A percentile compares a stretch with the other conserved stretches of the same genome.
These are phyloP conservation scores for Metarhizium sp. DNA, from an alignment of 2,329 filamentous ascomycete genomes.

Conservation along the genomic window DNA sequence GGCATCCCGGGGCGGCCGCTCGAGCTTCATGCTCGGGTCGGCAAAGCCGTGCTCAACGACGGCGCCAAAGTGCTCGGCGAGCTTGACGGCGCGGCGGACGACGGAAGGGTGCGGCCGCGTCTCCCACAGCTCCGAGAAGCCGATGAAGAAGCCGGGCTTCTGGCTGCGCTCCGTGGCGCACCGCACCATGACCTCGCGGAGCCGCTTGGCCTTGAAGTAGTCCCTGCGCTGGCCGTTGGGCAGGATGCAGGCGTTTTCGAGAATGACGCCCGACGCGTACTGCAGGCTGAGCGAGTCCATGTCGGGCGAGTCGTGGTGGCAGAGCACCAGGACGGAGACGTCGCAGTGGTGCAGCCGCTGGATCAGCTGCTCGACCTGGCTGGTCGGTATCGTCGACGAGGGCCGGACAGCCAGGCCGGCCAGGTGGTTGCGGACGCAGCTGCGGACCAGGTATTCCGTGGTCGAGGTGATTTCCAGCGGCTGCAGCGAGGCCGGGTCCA, in stretches of 20 bases:
- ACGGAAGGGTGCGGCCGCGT: slow-evolving; percentile 21
- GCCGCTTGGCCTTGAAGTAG: slow-evolving; percentile 29
- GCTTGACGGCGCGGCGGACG: slow-evolving; percentile 24
- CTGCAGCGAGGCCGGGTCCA: not conserved
- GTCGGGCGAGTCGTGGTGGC: slow-evolving; percentile 11
- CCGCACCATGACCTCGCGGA: slow-evolving; percentile 21
- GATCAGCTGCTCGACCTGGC: slow-evolving; percentile 4
- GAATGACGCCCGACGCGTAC: slow-evolving; percentile 26
- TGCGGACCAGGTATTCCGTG: not conserved
- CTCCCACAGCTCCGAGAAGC: slow-evolving; percentile 26
- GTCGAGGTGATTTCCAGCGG: not conserved
- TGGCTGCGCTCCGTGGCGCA: slow-evolving; percentile 20
- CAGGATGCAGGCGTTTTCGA: slow-evolving; percentile 32
- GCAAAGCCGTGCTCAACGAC: slow-evolving; percentile 20
- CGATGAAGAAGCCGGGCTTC: slow-evolving; percentile 26
- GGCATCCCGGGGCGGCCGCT: slow-evolving; percentile 4
- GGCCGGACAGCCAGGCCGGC: slow-evolving; percentile 1
- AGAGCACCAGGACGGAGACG: slow-evolving; percentile 12
- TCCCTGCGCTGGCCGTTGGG: slow-evolving; percentile 30
- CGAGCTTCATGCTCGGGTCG: not conserved
- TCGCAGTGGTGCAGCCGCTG: slow-evolving; percentile 1
- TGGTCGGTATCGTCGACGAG: not conserved
- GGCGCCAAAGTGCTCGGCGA: slow-evolving; percentile 26
- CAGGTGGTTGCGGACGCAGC: not conserved
- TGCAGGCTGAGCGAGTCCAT: slow-evolving; percentile 18